Base-by-base conservation (phyloP, 2,329 filamentous ascomycete species). In the Herpotrichia juniperi region DNA sequence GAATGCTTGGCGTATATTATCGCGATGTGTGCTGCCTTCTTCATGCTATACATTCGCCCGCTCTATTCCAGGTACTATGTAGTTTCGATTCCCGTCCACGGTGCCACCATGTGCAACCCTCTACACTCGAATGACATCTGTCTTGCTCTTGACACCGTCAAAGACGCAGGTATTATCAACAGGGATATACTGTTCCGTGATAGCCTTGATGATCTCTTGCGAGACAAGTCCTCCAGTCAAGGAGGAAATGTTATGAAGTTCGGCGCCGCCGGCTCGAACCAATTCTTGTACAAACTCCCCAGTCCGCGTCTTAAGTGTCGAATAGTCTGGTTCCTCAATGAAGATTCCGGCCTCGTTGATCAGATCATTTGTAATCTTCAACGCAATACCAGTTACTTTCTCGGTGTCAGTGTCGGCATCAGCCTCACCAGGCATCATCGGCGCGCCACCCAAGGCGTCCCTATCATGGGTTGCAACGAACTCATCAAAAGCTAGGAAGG, bases 131-230 rank as follows among this genome's bases (percentile, higher is more conserved):
- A 83, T 76, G 59, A 84, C 82, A 34, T 75, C 77, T 42, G 74
- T 82, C 64, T 79, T 81, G 66, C 83, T 85, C 57, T 69, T 76
- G 2, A 87, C 78, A 1, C 85, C 85, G 63, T 87, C 84, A 59
- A 86, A 87, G 21, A 87, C 68, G 62, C 83, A 86, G 0, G 81
- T 84, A 54, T 87, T 86, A 67, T 87, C 83, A 8, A 87, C 76
- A 1, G 85, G 85, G 10, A 86, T 77, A 65, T 87, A 88, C 72
- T 88, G 85, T 63, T 82, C 80, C n/a, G 85, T 88, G 39, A 93
- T 84, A 73, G 86, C 82, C 71, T 99, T 99, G 77, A 99, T 96
- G 57, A 93, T 85, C 77, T 99, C 94, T 75, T 99, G 96, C n/a
- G 93, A 91, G 42, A 96, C 89, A 79, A 99, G 89, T 2, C 94